Conservation (phyloP, 2,329 filamentous ascomycete genomes). For the Decorospora gaudefroyi region DNA sequence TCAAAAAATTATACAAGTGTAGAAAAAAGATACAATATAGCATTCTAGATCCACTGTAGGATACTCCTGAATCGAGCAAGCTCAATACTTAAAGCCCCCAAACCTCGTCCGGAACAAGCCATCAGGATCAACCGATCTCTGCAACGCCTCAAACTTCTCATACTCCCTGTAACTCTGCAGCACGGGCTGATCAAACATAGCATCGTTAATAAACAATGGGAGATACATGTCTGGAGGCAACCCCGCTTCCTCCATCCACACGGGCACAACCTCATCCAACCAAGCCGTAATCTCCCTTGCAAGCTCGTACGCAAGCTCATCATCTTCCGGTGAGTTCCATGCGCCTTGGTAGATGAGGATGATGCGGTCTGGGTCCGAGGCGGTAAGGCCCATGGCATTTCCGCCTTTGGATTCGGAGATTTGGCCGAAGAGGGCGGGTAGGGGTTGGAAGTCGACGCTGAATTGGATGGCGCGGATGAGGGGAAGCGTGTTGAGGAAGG, state of each 20-base stretch:
- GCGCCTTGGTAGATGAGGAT: slow-evolving; percentile 30
- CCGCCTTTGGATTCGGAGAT: slow-evolving; percentile 26
- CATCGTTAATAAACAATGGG: slow-evolving; percentile 34
- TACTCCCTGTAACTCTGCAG: slow-evolving; percentile 26
- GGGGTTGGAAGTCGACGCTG: slow-evolving; percentile 33
- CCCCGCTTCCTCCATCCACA: slow-evolving; percentile 30
- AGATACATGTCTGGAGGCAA: slow-evolving; percentile 22
- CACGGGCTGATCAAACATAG: slow-evolving; percentile 28
- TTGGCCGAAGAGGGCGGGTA: slow-evolving; percentile 26
- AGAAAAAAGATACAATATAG: neutral
- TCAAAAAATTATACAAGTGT: too few species aligned
- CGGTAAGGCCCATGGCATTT: slow-evolving; percentile 32
- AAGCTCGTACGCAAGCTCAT: slow-evolving; percentile 17
- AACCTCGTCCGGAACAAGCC: slow-evolving; percentile 28
- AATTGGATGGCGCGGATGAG: slow-evolving; percentile 22
- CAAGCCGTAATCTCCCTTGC: slow-evolving; percentile 27
- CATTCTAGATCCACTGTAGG: too few species aligned
- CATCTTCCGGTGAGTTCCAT: slow-evolving; percentile 23
- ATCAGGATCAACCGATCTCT: slow-evolving; percentile 26
- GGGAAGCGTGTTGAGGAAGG: slow-evolving; percentile 25
- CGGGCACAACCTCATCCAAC: slow-evolving; percentile 27
- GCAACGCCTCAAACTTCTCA: slow-evolving; percentile 27
- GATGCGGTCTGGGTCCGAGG: slow-evolving; percentile 27
- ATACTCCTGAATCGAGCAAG: neutral
- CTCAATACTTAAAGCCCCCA: slow-evolving; percentile 31